These are phyloP conservation scores for Hymenochaete sp. DNA, from an alignment of 1,284 basidiomycete species.

Conservation along the genomic window DNA sequence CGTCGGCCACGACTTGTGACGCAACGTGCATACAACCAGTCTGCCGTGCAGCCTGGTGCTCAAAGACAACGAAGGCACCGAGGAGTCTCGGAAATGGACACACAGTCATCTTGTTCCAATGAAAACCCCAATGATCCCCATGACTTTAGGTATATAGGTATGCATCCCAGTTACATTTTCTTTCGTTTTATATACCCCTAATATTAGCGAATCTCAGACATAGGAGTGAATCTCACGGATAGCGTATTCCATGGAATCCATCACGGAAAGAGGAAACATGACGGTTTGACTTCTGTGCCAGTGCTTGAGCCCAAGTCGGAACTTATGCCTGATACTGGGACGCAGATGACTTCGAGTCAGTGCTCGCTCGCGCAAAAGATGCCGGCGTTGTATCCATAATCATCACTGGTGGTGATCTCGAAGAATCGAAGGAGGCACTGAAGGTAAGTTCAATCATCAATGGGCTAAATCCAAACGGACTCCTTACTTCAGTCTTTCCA, in stretches of 20 bases:
- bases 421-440: conserved; percentile 58
- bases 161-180: background rate
- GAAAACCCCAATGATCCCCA: no score
- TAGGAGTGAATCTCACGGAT: conserved; percentile 55
- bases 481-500: no score
- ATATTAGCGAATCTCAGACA: conserved; percentile 27
- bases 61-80: no score
- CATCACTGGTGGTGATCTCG: conserved; percentile 71
- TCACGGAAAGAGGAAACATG: conserved; percentile 44
- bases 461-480: no score
- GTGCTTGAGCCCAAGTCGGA: background rate
- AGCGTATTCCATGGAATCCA: conserved; percentile 51
- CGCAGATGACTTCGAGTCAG: conserved; percentile 62
- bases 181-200: background rate
- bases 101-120: no score
- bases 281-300: conserved; percentile 29
- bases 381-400: conserved; percentile 75
- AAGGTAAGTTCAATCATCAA: no score
- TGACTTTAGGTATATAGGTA: no score
- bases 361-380: conserved; percentile 51
- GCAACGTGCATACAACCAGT: no score
- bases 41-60: no score
- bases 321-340: conserved; percentile 9
- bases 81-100: no score
- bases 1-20: no score